Conservation (phyloP, 805 yeast genomes). For the Saccharomycopsis vini region DNA sequence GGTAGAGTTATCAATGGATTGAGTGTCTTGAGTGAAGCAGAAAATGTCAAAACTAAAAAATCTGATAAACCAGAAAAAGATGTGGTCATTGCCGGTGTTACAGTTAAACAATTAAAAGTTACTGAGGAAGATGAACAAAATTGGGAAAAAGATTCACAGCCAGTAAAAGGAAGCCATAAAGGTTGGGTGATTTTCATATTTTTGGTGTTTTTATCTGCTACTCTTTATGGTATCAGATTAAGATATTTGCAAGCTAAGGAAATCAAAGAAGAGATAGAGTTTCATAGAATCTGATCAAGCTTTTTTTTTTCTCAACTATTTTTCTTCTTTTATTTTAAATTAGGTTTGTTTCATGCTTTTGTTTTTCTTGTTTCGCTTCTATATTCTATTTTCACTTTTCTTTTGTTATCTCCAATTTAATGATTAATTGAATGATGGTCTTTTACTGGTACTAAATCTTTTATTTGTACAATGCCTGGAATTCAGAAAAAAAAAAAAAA, state of each 20-base stretch:
- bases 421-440: no score
- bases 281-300: constrained; percentile 12
- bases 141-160: constrained; percentile 1
- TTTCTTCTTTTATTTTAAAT: neutral
- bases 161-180: constrained; percentile 4
- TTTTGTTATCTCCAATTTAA: no score
- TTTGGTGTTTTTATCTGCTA: constrained; percentile 9
- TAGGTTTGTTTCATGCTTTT: no score
- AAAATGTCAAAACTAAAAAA: constrained; percentile 39
- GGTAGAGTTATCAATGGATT: constrained; percentile 68
- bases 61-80: constrained; percentile 36
- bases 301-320: neutral
- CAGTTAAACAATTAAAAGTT: constrained; percentile 15
- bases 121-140: constrained; percentile 8
- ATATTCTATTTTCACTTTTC: no score
- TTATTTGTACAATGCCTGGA: no score
- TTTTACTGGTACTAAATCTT: no score
- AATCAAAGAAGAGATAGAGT: constrained; percentile 15
- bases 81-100: constrained; percentile 29
- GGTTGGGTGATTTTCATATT: constrained; percentile 16
- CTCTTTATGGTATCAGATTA: constrained; percentile 14
- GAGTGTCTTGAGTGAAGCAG: constrained; percentile 53
- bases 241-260: constrained; percentile 15
- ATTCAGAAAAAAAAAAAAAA: no score
- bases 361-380: no score